Evolutionary conservation across 2,329 filamentous ascomycete species (phyloP).

Genomic region (Cadophora malorum): DNA sequence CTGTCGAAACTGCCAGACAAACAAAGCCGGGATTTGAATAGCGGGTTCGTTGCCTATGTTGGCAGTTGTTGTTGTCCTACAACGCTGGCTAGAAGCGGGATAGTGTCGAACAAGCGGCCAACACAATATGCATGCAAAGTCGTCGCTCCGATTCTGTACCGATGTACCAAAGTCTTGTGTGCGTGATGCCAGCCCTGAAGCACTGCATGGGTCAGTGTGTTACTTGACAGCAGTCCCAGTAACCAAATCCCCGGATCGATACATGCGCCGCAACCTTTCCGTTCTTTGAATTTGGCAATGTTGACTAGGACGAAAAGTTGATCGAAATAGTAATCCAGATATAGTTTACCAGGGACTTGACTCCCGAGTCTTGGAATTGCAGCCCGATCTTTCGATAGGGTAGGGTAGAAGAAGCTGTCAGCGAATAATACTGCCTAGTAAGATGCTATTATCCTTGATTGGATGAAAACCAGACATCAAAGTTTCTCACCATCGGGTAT

Average conservation of each 20-base stretch:
- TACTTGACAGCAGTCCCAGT: constrained; percentile 1
- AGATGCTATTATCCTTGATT: neutral
- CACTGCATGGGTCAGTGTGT: constrained; percentile 5
- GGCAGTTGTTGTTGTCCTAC: constrained; percentile 1
- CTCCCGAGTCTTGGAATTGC: neutral
- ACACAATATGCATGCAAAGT: neutral
- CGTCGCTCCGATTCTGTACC: neutral
- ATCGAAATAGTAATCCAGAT: neutral
- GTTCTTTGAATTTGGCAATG: neutral
- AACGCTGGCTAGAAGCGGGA: neutral
- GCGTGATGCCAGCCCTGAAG: neutral
- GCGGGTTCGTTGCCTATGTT: neutral
- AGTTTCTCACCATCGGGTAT: neutral
- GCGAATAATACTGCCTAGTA: neutral
- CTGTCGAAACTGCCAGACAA: neutral
- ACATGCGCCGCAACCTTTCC: neutral
- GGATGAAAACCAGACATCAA: neutral
- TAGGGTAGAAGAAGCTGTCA: neutral
- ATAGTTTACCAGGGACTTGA: neutral
- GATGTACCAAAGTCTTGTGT: constrained; percentile 9
- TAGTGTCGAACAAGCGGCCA: neutral
- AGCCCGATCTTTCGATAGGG: neutral
- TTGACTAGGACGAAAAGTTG: neutral
- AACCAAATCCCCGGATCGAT: constrained; percentile 5
- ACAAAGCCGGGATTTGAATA: neutral